phyloP scores from a whole-genome alignment of 2,329 filamentous ascomycete genomes.

The Torrubiellomyces zombiae region DNA sequence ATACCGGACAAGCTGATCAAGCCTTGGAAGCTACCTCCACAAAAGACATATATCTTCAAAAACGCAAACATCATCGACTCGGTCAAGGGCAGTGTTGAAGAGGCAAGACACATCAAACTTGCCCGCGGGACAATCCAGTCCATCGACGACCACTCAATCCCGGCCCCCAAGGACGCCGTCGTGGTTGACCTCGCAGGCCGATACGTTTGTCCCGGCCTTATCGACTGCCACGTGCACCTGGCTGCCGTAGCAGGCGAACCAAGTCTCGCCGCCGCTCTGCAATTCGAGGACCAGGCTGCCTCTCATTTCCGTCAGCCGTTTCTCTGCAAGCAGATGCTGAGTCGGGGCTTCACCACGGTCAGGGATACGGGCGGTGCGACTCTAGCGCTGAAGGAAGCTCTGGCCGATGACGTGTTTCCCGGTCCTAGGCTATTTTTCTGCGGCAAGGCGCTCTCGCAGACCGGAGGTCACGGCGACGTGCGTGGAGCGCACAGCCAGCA shows the following conservation, averaged over 20 bases:
- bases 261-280: constrained; percentile 9
- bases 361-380: constrained; percentile 41
- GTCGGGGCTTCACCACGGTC: constrained; percentile 39
- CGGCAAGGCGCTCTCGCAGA: constrained; percentile 36
- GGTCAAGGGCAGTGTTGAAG: constrained; percentile 14
- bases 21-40: constrained; percentile 18
- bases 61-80: constrained; percentile 28
- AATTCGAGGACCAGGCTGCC: constrained; percentile 15
- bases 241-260: constrained; percentile 13
- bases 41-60: constrained; percentile 17
- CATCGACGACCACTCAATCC: constrained; percentile 5
- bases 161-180: constrained; percentile 1
- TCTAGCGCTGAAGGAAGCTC: constrained; percentile 36
- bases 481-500: constrained; percentile 21
- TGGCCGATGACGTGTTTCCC: constrained; percentile 35
- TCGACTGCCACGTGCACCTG: constrained; percentile 18
- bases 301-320: constrained; percentile 29
- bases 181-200: constrained; percentile 10
- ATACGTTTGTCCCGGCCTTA: constrained; percentile 16
- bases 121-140: constrained; percentile 16
- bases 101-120: constrained; percentile 16
- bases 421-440: constrained; percentile 40
- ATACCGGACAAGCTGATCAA: constrained; percentile 10
- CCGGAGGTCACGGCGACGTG: constrained; percentile 40
- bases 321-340: constrained; percentile 30